Base-by-base conservation (phyloP, 495 filamentous ascomycete genomes). In the Penicillium daleae region DNA sequence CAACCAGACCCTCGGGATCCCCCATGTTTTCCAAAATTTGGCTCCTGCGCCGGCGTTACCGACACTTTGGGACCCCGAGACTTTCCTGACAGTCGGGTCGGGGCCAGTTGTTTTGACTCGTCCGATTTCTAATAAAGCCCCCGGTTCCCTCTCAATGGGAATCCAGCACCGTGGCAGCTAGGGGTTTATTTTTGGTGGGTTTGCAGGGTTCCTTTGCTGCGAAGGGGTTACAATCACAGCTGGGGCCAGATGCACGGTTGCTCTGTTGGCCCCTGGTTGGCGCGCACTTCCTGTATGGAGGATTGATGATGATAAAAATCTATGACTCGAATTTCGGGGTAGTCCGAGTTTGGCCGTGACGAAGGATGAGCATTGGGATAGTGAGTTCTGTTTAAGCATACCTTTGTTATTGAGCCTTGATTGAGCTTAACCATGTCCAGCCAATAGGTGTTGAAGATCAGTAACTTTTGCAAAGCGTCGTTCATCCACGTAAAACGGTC, bases 11-110 rank as follows among this genome's bases (percentile, higher is more conserved):
- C 48, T 60, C 27, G 17, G 35, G 17, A 57, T 33, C 22, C 53
- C 37, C 48, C 51, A 9, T 61, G n/a, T 27, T 44, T 24, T 56
- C 22, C 24, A 33, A 40, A 56, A 32, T 48, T 63, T 61, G 69
- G 64, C 59, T 59, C 62, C 52, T 61, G 65, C 56, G 59, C 65
- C 52, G 39, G 62, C 60, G 67, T 62, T 72, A 63, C 70, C 70
- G 70, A 66, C 61, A 39, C 60, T 19, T 54, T 71, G 70, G 70
- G 59, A 66, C 65, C 42, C 70, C 62, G 61, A 59, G 33, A 52
- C 63, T 57, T 66, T 72, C 70, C 70, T 48, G 60, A 35, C 55
- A 57, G 60, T 67, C 63, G 70, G 70, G 70, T 70, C 67, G 58
- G 56, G 60, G 57, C 42, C 32, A 56, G 54, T 46, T 57, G 31